Conservation (phyloP, 768 basidiomycete species). For the Suillus americanus region DNA sequence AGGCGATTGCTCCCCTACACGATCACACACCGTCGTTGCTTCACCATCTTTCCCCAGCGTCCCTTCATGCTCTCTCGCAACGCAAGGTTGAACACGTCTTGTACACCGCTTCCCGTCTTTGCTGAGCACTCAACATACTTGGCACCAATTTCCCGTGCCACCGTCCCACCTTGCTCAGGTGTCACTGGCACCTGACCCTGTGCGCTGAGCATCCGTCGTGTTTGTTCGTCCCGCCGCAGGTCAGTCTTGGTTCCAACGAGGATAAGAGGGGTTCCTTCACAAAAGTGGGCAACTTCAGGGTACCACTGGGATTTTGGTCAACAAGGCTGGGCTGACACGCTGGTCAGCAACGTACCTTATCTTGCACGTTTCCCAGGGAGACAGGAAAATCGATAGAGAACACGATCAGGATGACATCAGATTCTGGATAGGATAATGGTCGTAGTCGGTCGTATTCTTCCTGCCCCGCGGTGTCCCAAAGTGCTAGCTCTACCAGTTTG, state of each 20-base stretch:
- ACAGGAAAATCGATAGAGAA: conserved; percentile 94
- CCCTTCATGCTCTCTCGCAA: conserved; percentile 87
- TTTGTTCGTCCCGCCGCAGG: conserved; percentile 81
- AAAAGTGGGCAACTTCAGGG: conserved; percentile 91
- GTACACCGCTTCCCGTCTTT: conserved; percentile 86
- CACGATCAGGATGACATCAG: conserved; percentile 89
- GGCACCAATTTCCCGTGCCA: conserved; percentile 92
- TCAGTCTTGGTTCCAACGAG: conserved; percentile 95
- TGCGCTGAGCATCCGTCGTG: conserved; percentile 84
- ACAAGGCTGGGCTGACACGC: neutral
- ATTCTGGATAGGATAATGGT: conserved; percentile 85
- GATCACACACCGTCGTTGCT: conserved; percentile 72
- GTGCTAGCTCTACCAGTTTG: conserved; percentile 90
- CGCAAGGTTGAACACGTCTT: conserved; percentile 89
- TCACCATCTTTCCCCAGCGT: conserved; percentile 71
- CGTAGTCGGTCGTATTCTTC: conserved; percentile 93
- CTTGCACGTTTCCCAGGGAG: conserved; percentile 86
- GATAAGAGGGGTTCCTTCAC: conserved; percentile 84
- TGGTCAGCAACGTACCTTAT: conserved; percentile 59
- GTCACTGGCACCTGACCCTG: conserved; percentile 85
- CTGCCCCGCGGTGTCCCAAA: conserved; percentile 98
- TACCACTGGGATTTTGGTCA: conserved; percentile 64
- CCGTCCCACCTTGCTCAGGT: conserved; percentile 75
- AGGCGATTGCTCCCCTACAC: conserved; percentile 19
- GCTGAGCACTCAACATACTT: conserved; percentile 93